These are phyloP conservation scores for Trichoderma asperellum DNA, from an alignment of 2,329 filamentous ascomycete genomes.

Conservation along the genomic window DNA sequence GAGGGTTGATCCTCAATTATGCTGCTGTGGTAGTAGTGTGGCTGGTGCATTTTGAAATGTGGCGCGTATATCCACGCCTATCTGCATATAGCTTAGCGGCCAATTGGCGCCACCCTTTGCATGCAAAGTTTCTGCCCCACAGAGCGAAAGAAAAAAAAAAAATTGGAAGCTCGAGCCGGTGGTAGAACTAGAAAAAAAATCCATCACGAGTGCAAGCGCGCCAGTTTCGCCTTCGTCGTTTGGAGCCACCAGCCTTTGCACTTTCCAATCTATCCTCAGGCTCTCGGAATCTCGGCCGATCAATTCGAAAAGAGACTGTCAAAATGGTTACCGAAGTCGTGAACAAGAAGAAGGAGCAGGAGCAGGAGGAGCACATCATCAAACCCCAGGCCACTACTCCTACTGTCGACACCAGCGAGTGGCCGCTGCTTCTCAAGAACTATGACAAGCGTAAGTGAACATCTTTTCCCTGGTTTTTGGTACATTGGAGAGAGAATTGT, in stretches of 20 bases:
- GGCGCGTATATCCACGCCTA: neutral
- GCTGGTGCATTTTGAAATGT: slow-evolving; percentile 19
- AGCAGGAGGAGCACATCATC: slow-evolving; percentile 79
- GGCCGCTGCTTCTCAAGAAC: slow-evolving; percentile 94
- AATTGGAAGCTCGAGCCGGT: slow-evolving; percentile 31
- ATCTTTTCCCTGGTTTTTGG: neutral
- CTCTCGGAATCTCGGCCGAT: slow-evolving; percentile 17
- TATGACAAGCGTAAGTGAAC: slow-evolving; percentile 79
- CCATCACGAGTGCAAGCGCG: slow-evolving; percentile 24
- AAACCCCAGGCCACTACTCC: slow-evolving; percentile 86
- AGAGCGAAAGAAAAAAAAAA: slow-evolving; percentile 34
- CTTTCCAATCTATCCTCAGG: neutral
- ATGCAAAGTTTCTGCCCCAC: slow-evolving; percentile 32
- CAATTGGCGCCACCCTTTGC: slow-evolving; percentile 29
- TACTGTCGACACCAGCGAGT: slow-evolving; percentile 80
- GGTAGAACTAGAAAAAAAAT: slow-evolving; percentile 30
- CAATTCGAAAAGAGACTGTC: slow-evolving; percentile 9
- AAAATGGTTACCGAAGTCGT: slow-evolving; percentile 54
- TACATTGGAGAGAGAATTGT: neutral
- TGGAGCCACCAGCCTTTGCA: slow-evolving; percentile 15
- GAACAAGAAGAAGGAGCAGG: slow-evolving; percentile 48
- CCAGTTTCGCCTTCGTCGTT: slow-evolving; percentile 12
- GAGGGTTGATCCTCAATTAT: neutral
- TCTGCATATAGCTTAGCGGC: slow-evolving; percentile 22
- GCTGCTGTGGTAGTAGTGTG: neutral